Conservation (phyloP, 1,139 yeast genomes). For the Debaryomyces nepalensis region DNA sequence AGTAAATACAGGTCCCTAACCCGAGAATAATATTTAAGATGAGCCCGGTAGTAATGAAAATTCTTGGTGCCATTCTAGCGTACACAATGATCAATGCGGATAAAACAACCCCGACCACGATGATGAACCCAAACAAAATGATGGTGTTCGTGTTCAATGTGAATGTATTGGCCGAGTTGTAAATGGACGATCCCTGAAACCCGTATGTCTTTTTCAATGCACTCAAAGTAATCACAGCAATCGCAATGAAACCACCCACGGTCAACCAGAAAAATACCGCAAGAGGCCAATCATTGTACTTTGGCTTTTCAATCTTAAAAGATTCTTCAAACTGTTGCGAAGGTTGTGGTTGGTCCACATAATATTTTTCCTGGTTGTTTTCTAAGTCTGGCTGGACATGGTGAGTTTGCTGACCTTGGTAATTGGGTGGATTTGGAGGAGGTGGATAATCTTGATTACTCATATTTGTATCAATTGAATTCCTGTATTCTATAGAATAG, state of each 20-base stretch:
- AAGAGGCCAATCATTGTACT: conserved; percentile 75
- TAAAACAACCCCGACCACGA: conserved; percentile 63
- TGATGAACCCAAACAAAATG: conserved; percentile 68
- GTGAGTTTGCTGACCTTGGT: conserved; percentile 10
- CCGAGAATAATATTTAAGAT: conserved; percentile 70
- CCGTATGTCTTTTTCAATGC: conserved; percentile 62
- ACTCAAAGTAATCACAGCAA: conserved; percentile 70
- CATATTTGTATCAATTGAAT: conserved; percentile 1
- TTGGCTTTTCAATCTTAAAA: conserved; percentile 68
- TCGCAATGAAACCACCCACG: conserved; percentile 69
- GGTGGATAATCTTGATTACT: conserved; percentile 10
- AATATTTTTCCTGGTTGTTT: conserved; percentile 27
- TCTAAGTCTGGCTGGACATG: conserved; percentile 31
- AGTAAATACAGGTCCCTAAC: conserved; percentile 75
- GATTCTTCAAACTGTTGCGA: conserved; percentile 60
- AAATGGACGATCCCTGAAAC: conserved; percentile 68
- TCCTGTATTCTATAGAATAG: not conserved
- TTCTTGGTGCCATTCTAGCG: conserved; percentile 67
- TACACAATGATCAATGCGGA: conserved; percentile 59
- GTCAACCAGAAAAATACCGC: conserved; percentile 64
- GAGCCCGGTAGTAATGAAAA: conserved; percentile 73
- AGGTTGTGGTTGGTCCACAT: conserved; percentile 38
- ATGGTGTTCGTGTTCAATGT: conserved; percentile 76
- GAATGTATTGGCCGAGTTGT: conserved; percentile 55
- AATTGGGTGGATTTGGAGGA: conserved; percentile 12